Evolutionary conservation across 306 rosid genomes (phyloP).

Genomic region (Cicer yamashitae): DNA sequence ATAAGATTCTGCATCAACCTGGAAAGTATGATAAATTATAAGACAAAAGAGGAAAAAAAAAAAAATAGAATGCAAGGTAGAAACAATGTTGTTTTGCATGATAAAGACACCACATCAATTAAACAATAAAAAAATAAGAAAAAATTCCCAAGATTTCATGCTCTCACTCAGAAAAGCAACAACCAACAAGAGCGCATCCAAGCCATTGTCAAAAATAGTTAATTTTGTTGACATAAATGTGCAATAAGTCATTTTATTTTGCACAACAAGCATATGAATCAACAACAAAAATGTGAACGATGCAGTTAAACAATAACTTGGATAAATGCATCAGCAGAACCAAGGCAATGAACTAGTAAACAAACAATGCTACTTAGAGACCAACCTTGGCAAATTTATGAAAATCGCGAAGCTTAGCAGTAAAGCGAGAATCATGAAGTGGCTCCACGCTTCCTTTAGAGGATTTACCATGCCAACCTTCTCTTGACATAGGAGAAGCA

Average conservation of each 20-base stretch:
- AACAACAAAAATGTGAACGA: background rate
- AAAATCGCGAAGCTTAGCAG: conserved; percentile 91
- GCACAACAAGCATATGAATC: conserved; percentile 26
- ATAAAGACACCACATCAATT: conserved; percentile 2
- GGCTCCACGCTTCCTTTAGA: conserved; percentile 71
- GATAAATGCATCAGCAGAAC: background rate
- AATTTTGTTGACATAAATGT: conserved; percentile 10
- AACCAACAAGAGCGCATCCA: background rate
- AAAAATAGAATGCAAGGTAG: background rate
- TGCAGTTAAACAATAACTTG: conserved; percentile 12
- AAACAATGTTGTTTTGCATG: conserved; percentile 9
- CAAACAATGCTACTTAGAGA: conserved; percentile 13
- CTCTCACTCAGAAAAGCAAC: conserved; percentile 20
- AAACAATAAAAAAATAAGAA: conserved; percentile 5
- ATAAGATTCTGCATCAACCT: conserved; percentile 84
- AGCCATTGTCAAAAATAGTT: conserved; percentile 14
- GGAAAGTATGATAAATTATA: conserved; percentile 37
- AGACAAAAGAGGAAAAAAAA: background rate
- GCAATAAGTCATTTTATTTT: conserved; percentile 17
- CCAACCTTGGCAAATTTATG: conserved; percentile 90
- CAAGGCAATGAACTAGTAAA: conserved; percentile 17
- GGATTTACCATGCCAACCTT: conserved; percentile 74
- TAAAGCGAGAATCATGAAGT: conserved; percentile 69
- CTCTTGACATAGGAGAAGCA: conserved; percentile 74
- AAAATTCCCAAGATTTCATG: background rate